Base-by-base conservation (phyloP, 768 basidiomycete species). In the Suillus fuscotomentosus region DNA sequence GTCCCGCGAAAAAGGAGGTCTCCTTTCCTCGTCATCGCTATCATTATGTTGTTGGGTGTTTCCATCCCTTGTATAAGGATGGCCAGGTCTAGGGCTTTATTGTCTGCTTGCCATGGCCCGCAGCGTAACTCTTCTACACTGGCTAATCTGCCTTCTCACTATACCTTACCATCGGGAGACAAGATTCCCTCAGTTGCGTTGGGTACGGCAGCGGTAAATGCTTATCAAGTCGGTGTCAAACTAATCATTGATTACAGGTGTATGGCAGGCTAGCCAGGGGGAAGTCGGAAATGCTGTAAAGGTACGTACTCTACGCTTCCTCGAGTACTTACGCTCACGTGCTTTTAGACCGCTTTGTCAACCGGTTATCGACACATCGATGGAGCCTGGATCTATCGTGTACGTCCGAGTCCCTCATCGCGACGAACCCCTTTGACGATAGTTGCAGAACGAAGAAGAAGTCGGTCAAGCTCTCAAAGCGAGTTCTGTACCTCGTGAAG, bases 351-450 rank as follows among this genome's bases (percentile, higher is more conserved):
- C 3, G 89, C 89, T 2, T 71, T 91, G 61, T 77, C 80, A 31
- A 77, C 83, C 6, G 89, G 90, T 0, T 91, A 91, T 68, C 80
- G 84, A 65, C 90, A 90, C 70, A 88, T 91, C 53, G 90, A 90
- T 67, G 89, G 84, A 20, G 90, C 89, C 47, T 91, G 88, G 88
- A 79, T 81, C 54, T 92, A 91, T 68, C 72, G 81, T 48, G 88
- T 87, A 65, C 9, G 83, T 74, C 9, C 7, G 13, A 20, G 20
- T 6, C 11, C 36, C 43, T 38, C n/a, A 8, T 63, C 9, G 10
- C n/a, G 20, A 63, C 50, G 66, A 27, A 70, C 54, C 24, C 14
- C 66, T 27, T 48, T 13, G 31, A n/a, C 24, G 11, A 13, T 7
- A 20, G 3, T 3, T 41, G 7, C 61, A 86, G 87, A 91, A 91